A percentile compares a stretch with the other conserved stretches of the same genome.
Evolutionary conservation across 345 rosid species (phyloP).

Genomic region (Microthlaspi erraticum): DNA sequence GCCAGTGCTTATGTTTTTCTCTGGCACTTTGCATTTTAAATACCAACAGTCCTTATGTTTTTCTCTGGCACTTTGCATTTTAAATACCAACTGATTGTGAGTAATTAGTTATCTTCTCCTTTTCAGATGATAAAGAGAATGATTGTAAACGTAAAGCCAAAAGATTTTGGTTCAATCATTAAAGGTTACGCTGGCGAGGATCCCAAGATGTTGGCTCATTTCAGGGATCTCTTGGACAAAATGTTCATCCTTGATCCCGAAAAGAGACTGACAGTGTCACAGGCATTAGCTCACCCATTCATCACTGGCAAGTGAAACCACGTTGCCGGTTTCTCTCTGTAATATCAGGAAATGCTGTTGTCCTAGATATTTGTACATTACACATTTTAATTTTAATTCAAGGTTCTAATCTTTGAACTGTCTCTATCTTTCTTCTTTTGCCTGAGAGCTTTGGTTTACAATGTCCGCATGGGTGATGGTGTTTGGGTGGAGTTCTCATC

Average conservation of each 20-base stretch:
- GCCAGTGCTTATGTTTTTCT: constrained; percentile 10
- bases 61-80: constrained; percentile 10
- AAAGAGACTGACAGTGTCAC: constrained; percentile 88
- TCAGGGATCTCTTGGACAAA: constrained; percentile 93
- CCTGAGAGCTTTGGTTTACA: constrained; percentile 63
- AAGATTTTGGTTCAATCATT: constrained; percentile 87
- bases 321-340: constrained; percentile 60
- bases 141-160: constrained; percentile 78
- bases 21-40: constrained; percentile 10
- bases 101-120: constrained; percentile 29
- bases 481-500: constrained; percentile 65
- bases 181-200: constrained; percentile 86
- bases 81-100: constrained; percentile 12
- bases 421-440: constrained; percentile 69
- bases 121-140: constrained; percentile 83
- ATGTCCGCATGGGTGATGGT: constrained; percentile 59
- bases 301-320: constrained; percentile 99
- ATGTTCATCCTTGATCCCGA: constrained; percentile 97
- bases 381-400: constrained; percentile 57
- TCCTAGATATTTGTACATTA: constrained; percentile 65
- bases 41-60: too few relatives aligned
- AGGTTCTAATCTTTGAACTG: constrained; percentile 81
- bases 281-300: constrained; percentile 95
- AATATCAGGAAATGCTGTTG: constrained; percentile 83
- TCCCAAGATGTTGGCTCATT: constrained; percentile 87